These are phyloP conservation scores for Clitoria ternatea DNA, from an alignment of 306 rosid species.

Conservation along the genomic window DNA sequence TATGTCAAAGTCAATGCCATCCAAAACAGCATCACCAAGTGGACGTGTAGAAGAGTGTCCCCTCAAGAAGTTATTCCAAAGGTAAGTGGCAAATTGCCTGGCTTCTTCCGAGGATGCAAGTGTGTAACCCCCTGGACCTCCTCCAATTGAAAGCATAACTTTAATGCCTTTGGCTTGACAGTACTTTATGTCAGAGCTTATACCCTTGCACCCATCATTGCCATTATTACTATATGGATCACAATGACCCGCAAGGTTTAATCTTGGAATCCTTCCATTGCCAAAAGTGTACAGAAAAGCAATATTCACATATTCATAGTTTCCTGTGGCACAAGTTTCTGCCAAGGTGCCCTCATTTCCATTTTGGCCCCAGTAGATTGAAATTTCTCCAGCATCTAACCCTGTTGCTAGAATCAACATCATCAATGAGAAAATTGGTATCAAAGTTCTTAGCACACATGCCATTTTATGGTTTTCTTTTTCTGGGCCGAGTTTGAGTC, in stretches of 20 bases:
- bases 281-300: conserved; percentile 43
- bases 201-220: conserved; percentile 22
- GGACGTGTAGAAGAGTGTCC: conserved; percentile 40
- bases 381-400: conserved; percentile 31
- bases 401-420: conserved; percentile 1
- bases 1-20: conserved; percentile 40
- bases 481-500: not conserved
- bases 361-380: conserved; percentile 42
- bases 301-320: conserved; percentile 28
- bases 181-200: conserved; percentile 23
- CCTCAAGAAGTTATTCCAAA: conserved; percentile 44
- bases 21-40: conserved; percentile 39
- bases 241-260: conserved; percentile 41
- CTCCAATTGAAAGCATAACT: conserved; percentile 45
- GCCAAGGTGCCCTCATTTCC: conserved; percentile 29
- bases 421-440: not conserved
- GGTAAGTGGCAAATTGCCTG: conserved; percentile 28
- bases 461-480: conserved; percentile 17
- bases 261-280: conserved; percentile 30
- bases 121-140: conserved; percentile 32
- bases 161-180: conserved; percentile 45
- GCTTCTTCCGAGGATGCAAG: conserved; percentile 34
- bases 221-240: conserved; percentile 33
- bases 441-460: not conserved
- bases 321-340: conserved; percentile 31